Evolutionary conservation across 345 rosid species (phyloP), one percentile per base, ranked within the genome.

Genomic region (Passiflora organensis): DNA sequence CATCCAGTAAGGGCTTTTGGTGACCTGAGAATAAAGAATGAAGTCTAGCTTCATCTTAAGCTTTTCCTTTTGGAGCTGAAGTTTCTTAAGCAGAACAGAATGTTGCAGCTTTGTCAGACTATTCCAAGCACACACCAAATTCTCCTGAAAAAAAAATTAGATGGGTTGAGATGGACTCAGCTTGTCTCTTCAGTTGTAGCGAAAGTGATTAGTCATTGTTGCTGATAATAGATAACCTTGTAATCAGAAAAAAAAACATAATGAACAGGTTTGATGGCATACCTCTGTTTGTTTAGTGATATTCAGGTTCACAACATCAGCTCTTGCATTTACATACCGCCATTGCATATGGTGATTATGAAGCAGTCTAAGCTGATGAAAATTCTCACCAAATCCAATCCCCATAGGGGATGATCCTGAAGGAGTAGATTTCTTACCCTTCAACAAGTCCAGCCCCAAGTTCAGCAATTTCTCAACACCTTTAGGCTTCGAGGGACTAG

Each of bases 361-460:
- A 36, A 80, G 70, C 70, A 83, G 43, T 54, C 82, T 76, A n/a
- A 82, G 64, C 70, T 74, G 85, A 72, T 85, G 96, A 57, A 67
- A 64, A 55, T 48, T 67, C 53, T 87, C 87, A 1, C n/a, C 18
- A 52, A 74, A 67, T 28, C 60, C 70, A 20, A 73, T 59, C 22
- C 66, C 78, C 21, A 32, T 19, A 23, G 60, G 42, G 15, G 57
- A 45, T 0, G 76, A 34, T 6, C 32, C 43, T 4, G 66, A 25
- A 8, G 67, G 64, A 22, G 80, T 58, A 36, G 73, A 54, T 48
- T 81, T 84, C 79, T 70, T 90, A 59, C 72, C 71, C 77, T 80
- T 90, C 63, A 90, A 83, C 65, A 87, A 75, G 59, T 82, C 88
- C 13, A 81, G 66, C 36, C 90, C 95, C 64, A 84, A 51, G 58